Evolutionary conservation across 2,329 filamentous ascomycete genomes (phyloP), one percentile per base, ranked within the genome.

Genomic region (Rhytidhysteron rufulum): DNA sequence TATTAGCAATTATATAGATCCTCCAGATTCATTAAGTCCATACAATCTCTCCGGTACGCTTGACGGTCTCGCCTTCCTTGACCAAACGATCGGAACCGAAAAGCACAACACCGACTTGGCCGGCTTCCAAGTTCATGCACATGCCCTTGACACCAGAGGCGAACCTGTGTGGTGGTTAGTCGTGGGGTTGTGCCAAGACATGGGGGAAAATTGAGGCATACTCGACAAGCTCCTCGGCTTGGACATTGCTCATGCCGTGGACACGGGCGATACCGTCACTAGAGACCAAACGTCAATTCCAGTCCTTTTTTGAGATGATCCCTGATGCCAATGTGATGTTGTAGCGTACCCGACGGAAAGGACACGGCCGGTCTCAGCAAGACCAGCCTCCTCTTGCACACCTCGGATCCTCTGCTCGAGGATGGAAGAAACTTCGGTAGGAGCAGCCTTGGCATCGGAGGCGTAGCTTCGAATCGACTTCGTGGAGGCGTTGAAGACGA

Each of bases 241-340:
- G 93, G 77, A 98, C 93, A 73, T 98, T 98, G 86, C 83, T 88
- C 88, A 98, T 90, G 71, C 93, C 93, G 76, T 98, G 90, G 62
- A 98, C 91, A 90, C 93, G 91, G 72, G 93, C 93, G 70, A 98
- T 98, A 95, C 93, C 93, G 79, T 98, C 93, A 93, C 93, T 97
- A 63, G 72, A 45, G 40, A 43, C 41, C 49, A 44, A 41, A 49
- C 49, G 58, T 69, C 50, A 69, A 65, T 49, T 47, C 43, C 35
- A 40, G 42, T 37, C 39, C 40, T 48, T 40, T 43, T 44, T 42
- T 45, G 39, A 43, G 51, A 57, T 47, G 49, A 45, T 54, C 8
- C 13, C 34, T 44, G 42, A 47, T 49, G 53, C 57, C 47, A 51
- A 55, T 52, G 54, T 50, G 51, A 42, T 58, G 47, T n/a, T n/a